Base-by-base conservation (phyloP, 2,329 filamentous ascomycete species). In the Epichloe sylvatica region DNA sequence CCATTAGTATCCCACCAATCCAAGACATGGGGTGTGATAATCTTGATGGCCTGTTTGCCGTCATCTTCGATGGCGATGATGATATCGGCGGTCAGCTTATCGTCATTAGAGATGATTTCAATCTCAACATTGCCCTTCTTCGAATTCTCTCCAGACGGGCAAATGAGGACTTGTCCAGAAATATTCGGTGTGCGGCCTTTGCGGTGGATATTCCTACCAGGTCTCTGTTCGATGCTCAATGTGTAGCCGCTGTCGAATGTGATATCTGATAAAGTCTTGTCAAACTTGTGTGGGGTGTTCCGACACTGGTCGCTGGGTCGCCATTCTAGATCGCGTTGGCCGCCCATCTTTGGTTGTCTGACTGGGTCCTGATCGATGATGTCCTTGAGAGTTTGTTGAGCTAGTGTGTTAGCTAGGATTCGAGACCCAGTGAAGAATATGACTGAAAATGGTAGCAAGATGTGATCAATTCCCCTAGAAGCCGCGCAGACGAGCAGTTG, bases 21-120 rank as follows among this genome's bases (percentile, higher is more conserved):
- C 44, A 70, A 49, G 9, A 51, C 56, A 34, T 56, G 57, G 0
- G 73, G 73, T 2, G 70, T 66, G 11, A 53, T 59, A 23, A 78
- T 53, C 15, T 59, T 53, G 49, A 77, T 60, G 3, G 38, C 33
- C 54, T 77, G 73, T 25, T 7, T 35, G 15, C 47, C 50, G 0
- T 52, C 36, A 0, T 60, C 54, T 13, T 61, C 56, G 49, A 64
- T 54, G 47, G 71, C 58, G 37, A 64, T 64, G 3, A 61, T 51
- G 12, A 68, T 47, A 5, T 58, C 52, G n/a, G 70, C 54, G 3
- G 54, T 46, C 47, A 78, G 55, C 11, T 59, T 54, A 5, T 68
- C 60, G 54, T 75, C 64, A 54, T 75, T 78, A 49, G 68, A 66
- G 25, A 69, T 60, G 33, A 69, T 59, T 53, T 77, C 67, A 5